These are phyloP conservation scores for Chondrostereum purpureum DNA, from an alignment of 1,284 basidiomycete species.

Conservation along the genomic window DNA sequence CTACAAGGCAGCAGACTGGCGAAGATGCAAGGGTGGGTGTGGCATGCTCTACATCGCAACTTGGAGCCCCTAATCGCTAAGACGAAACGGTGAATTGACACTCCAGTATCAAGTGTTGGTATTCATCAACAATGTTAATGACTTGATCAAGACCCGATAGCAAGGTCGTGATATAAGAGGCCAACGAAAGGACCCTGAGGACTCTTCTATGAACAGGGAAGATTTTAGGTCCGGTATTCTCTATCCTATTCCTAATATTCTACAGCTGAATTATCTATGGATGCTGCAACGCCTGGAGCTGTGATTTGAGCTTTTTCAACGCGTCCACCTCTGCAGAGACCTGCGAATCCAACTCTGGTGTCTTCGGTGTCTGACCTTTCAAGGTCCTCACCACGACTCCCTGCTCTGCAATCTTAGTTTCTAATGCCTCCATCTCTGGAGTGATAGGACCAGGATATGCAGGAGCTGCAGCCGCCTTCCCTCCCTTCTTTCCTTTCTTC, in stretches of 20 bases:
- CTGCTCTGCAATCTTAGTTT: slow-evolving; percentile 70
- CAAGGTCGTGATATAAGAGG: too few species aligned
- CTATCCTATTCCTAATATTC: not conserved
- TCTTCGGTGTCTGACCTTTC: slow-evolving; percentile 63
- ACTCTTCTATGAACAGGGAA: too few species aligned
- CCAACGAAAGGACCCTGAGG: too few species aligned
- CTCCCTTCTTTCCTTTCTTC: slow-evolving; percentile 16
- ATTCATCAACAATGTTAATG: too few species aligned
- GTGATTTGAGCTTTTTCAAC: slow-evolving; percentile 44
- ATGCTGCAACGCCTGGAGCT: slow-evolving; percentile 27
- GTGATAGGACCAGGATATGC: slow-evolving; percentile 49
- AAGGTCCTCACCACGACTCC: slow-evolving; percentile 63
- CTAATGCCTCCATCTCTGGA: slow-evolving; percentile 55
- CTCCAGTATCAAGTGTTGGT: too few species aligned
- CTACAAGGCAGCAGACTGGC: too few species aligned
- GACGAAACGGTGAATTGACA: too few species aligned
- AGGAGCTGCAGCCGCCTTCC: slow-evolving; percentile 35
- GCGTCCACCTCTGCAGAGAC: slow-evolving; percentile 51
- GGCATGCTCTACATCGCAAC: too few species aligned
- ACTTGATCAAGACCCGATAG: too few species aligned
- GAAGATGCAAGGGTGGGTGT: too few species aligned
- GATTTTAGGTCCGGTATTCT: too few species aligned
- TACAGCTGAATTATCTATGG: slow-evolving; percentile 8
- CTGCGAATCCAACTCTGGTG: slow-evolving; percentile 58
- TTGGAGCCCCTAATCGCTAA: too few species aligned